phyloP scores from a whole-genome alignment of 2,329 filamentous ascomycete genomes.

The Endoconidiophora polonica region DNA sequence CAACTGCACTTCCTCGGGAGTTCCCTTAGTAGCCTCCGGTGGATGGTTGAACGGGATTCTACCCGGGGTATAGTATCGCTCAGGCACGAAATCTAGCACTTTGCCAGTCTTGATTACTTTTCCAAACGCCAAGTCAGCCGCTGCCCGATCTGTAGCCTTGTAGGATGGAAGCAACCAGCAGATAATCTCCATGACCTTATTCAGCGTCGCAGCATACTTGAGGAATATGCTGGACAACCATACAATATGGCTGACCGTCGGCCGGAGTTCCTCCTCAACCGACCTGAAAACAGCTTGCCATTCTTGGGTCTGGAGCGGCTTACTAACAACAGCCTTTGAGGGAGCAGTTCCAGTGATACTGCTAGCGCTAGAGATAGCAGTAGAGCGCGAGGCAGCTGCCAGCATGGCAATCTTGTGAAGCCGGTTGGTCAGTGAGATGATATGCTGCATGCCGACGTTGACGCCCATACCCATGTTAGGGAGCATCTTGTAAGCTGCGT shows the following conservation, averaged over 20 bases:
- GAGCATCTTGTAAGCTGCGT: slow-evolving; percentile 21
- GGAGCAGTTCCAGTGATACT: not conserved
- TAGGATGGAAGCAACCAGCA: too few species aligned
- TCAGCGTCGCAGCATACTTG: too few species aligned
- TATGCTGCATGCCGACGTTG: slow-evolving; percentile 20
- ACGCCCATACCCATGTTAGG: slow-evolving; percentile 20
- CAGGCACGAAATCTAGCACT: too few species aligned
- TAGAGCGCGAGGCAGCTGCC: not conserved
- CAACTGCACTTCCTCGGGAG: too few species aligned
- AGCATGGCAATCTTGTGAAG: not conserved
- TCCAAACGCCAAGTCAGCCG: too few species aligned
- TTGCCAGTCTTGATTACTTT: too few species aligned
- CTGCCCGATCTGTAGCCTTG: too few species aligned
- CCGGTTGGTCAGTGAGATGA: slow-evolving; percentile 15
- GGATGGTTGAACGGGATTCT: too few species aligned
- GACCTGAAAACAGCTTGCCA: not conserved
- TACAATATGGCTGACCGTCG: not conserved
- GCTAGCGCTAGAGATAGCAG: not conserved
- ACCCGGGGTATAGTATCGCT: too few species aligned
- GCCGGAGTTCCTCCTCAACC: not conserved
- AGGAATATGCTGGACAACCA: not conserved
- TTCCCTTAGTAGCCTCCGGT: too few species aligned
- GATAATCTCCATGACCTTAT: too few species aligned
- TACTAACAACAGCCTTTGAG: not conserved
- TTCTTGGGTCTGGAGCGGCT: not conserved